phyloP scores from a whole-genome alignment of 2,329 filamentous ascomycete genomes.

The Dactylellina haptotyla region DNA sequence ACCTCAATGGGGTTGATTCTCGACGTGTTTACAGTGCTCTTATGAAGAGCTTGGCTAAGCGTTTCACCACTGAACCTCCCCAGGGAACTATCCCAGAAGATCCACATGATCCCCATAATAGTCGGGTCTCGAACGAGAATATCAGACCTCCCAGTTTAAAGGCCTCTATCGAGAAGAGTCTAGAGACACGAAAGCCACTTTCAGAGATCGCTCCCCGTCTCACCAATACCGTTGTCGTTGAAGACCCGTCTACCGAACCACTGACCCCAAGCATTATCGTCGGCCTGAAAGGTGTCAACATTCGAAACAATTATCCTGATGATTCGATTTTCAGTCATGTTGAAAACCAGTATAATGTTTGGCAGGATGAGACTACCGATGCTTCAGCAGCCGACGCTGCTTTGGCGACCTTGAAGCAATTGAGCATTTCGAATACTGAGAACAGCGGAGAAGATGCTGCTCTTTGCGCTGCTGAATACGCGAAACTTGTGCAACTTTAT shows the following conservation, averaged over 20 bases:
- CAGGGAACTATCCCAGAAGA: constrained; percentile 32
- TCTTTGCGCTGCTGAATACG: constrained; percentile 1
- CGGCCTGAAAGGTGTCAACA: constrained; percentile 10
- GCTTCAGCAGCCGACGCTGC: constrained; percentile 1
- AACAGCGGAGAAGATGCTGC: constrained; percentile 10
- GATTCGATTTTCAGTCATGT: constrained; percentile 41
- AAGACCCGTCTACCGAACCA: constrained; percentile 7
- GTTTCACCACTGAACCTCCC: constrained; percentile 1
- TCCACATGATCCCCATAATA: constrained; percentile 8
- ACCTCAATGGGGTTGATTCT: constrained; percentile 33
- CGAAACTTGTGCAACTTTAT: constrained; percentile 4
- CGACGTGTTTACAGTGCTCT: constrained; percentile 42
- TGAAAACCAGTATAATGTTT: constrained; percentile 36
- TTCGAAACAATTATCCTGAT: constrained; percentile 32
- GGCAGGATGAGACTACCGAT: constrained; percentile 31
- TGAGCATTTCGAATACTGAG: constrained; percentile 38
- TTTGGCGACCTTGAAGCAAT: constrained; percentile 22
- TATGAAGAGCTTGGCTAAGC: constrained; percentile 36
- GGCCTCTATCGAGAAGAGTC: constrained; percentile 28
- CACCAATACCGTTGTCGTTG: constrained; percentile 21
- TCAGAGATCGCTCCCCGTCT: constrained; percentile 32
- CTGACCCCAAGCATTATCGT: constrained; percentile 14
- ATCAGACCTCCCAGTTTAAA: constrained; percentile 8
- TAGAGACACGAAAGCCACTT: constrained; percentile 32
- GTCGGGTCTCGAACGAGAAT: constrained; percentile 33